phyloP scores from a whole-genome alignment of 2,329 filamentous ascomycete species.

The Colletotrichum orbiculare region DNA sequence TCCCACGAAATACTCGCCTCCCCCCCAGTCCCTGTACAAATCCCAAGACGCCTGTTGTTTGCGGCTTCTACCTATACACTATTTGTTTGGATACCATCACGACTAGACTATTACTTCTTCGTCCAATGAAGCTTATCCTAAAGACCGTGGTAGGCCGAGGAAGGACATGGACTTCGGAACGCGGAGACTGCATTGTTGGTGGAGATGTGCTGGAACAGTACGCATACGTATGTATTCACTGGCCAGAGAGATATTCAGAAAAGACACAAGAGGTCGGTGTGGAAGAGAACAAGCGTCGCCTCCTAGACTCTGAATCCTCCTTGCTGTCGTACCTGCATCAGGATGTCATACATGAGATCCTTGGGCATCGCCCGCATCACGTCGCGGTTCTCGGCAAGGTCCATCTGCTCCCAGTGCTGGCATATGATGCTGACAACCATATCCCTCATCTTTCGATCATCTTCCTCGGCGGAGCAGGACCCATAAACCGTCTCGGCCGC shows the following conservation, averaged over 20 bases:
- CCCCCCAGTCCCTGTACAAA: neutral
- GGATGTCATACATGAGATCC: slow-evolving; percentile 27
- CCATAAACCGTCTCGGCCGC: slow-evolving; percentile 22
- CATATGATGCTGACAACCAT: slow-evolving; percentile 26
- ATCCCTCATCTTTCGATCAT: slow-evolving; percentile 26
- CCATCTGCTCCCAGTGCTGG: slow-evolving; percentile 22
- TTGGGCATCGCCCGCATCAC: slow-evolving; percentile 26
- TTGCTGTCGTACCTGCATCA: slow-evolving; percentile 17
- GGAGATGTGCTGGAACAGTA: no score
- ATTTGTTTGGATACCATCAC: no score
- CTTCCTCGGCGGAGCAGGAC: slow-evolving; percentile 1
- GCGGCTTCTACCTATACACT: no score
- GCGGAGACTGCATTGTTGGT: neutral
- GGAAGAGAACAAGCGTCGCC: neutral
- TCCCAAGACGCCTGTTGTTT: no score
- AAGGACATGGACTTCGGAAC: neutral
- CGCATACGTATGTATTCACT: neutral
- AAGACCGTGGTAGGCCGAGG: no score
- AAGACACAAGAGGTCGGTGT: neutral
- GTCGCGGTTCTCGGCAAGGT: slow-evolving; percentile 18
- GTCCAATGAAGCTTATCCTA: no score
- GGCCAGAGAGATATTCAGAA: neutral
- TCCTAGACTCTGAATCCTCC: slow-evolving; percentile 19
- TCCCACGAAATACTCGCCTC: slow-evolving; percentile 2
- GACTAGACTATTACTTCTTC: no score